phyloP scores from a whole-genome alignment of 1,139 yeast genomes.

The Wickerhamomyces sp. region DNA sequence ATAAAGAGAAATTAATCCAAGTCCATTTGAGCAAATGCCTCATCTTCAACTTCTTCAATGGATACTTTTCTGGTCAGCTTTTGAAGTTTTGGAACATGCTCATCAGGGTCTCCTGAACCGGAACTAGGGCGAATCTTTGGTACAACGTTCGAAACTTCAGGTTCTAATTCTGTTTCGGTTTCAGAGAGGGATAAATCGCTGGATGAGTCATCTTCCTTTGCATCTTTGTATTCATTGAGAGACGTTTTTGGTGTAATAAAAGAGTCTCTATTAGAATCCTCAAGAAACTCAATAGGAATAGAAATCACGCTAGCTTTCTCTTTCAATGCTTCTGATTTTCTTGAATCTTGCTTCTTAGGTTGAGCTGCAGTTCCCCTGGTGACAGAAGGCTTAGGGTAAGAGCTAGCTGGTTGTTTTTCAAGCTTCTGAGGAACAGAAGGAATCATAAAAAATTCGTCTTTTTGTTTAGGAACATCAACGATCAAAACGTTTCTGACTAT shows the following conservation, averaged over 20 bases:
- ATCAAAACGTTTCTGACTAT: slow-evolving; percentile 1
- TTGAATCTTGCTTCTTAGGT: no score
- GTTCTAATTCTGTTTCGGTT: slow-evolving; percentile 1
- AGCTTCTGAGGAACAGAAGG: neutral
- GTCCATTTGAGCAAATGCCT: slow-evolving; percentile 11
- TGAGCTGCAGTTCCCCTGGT: no score
- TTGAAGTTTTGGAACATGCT: slow-evolving; percentile 10
- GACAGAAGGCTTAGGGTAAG: no score
- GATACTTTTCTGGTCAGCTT: slow-evolving; percentile 18
- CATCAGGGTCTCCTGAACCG: neutral
- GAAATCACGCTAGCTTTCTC: slow-evolving; percentile 6
- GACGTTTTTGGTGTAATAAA: no score
- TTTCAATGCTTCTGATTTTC: neutral
- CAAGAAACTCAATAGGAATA: slow-evolving; percentile 10
- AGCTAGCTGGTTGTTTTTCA: neutral
- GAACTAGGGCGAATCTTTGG: neutral
- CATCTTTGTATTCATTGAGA: slow-evolving; percentile 3
- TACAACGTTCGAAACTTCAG: slow-evolving; percentile 1
- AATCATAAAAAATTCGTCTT: neutral
- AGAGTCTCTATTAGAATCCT: slow-evolving; percentile 3
- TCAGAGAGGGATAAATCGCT: neutral
- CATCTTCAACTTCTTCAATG: slow-evolving; percentile 22
- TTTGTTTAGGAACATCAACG: slow-evolving; percentile 10
- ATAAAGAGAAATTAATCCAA: slow-evolving; percentile 5
- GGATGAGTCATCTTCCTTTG: no score